Base-by-base conservation (phyloP, 208 protist species). In the Borovskyia barvae region DNA sequence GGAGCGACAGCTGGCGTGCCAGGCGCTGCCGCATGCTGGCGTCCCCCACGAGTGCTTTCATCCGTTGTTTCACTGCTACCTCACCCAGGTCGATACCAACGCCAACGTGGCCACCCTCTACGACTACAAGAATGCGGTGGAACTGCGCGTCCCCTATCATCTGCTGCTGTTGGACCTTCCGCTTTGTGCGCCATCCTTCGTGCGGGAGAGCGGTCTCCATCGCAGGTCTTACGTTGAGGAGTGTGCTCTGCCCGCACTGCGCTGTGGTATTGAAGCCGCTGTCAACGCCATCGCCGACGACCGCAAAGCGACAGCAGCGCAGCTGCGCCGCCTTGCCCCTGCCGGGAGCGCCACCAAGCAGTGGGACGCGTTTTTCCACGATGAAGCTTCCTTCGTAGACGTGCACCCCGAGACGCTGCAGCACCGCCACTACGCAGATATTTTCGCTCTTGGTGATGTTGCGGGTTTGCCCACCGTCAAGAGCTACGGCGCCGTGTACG, bases 361-460 rank as follows among this genome's bases (percentile, higher is more conserved):
- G 26, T n/a, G 50, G 42, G 58, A 56, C 20, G 17, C 20, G 3
- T 40, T 49, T 22, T 74, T 85, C 36, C 47, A 28, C 3, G 75
- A 71, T 12, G 82, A 90, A 58, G 43, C 49, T 1, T 58, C 68
- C 15, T 95, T 95, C 62, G 72, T 82, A 29, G 83, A 91, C 59
- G 84, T 95, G 6, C 69, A 93, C 56, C 72, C 70, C 11, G 26
- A 68, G 6, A 95, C 85, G 12, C 59, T 93, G 47, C 86, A 92
- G 66, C 86, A 95, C 64, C 71, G 68, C 40, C 59, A 58, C 33
- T 80, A 84, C 58, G 14, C 47, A 5, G 83, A 92, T 58, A 80
- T 95, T 22, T 95, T 95, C 65, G 86, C 84, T 35, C 17, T 95
- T 19, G 90, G 90, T 36, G 90, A 95, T 56, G 80, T 75, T 29